A percentile compares a stretch with the other conserved stretches of the same genome.
These are phyloP conservation scores for Graphilbum sp. DNA, from an alignment of 2,329 filamentous ascomycete genomes.

Conservation along the genomic window DNA sequence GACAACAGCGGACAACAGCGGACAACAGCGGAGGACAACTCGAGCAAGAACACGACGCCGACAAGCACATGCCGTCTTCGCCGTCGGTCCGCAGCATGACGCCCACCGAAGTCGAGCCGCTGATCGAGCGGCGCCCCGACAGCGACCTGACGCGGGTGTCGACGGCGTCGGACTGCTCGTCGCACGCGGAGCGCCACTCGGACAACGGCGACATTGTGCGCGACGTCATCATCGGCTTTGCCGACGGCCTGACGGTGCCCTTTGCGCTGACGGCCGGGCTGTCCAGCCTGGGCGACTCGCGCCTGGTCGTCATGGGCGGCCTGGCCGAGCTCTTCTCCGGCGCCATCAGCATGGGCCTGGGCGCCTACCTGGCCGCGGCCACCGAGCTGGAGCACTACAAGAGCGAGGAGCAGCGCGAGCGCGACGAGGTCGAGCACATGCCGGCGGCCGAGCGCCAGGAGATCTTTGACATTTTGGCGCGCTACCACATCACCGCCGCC, in stretches of 20 bases:
- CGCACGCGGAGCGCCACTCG: constrained; percentile 11
- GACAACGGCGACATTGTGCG: constrained; percentile 31
- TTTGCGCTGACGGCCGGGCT: constrained; percentile 66
- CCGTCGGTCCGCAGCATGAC: not conserved
- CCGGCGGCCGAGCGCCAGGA: constrained; percentile 28
- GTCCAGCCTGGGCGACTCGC: constrained; percentile 46
- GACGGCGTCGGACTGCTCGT: constrained; percentile 3
- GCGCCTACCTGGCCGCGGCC: constrained; percentile 52
- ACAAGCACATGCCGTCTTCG: not conserved
- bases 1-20: no score
- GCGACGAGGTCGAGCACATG: constrained; percentile 20
- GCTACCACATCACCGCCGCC: constrained; percentile 26
- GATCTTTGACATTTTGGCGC: constrained; percentile 28
- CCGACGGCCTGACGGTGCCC: constrained; percentile 64
- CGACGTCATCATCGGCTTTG: constrained; percentile 59
- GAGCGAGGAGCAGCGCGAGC: constrained; percentile 29
- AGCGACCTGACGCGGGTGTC: constrained; percentile 8
- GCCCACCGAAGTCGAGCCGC: constrained; percentile 7
- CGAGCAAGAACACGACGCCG: no score
- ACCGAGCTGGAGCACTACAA: constrained; percentile 36
- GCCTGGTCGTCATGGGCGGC: constrained; percentile 54
- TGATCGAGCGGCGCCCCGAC: constrained; percentile 9
- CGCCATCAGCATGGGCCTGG: constrained; percentile 62
- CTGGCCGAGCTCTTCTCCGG: constrained; percentile 61
- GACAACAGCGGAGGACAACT: no score